A percentile compares a stretch with the other conserved stretches of the same genome.
Conservation (phyloP, 176 grass and related monocot species). For the Aegilops longissima region DNA sequence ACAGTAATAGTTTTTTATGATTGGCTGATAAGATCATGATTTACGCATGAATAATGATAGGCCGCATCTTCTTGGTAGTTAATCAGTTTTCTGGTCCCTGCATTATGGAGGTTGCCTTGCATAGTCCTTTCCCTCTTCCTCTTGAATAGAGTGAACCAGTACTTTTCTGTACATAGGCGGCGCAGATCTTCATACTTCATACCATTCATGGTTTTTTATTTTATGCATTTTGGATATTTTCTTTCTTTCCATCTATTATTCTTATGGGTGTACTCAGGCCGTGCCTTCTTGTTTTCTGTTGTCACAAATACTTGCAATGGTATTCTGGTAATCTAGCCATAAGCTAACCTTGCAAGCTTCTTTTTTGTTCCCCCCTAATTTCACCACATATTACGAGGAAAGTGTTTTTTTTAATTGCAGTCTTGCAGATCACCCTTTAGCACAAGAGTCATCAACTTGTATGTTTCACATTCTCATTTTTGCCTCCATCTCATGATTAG, state of each 20-base stretch:
- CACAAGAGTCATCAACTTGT: background rate
- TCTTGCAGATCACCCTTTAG: conserved; percentile 2
- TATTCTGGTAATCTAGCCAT: background rate
- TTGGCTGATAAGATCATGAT: conserved; percentile 12
- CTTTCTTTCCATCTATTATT: background rate
- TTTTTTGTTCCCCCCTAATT: background rate
- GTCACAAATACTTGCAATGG: background rate
- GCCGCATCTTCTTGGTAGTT: conserved; percentile 22
- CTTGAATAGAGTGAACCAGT: conserved; percentile 22
- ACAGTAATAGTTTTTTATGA: background rate
- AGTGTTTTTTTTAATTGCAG: background rate
- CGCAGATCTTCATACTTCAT: background rate
- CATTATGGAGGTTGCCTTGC: conserved; percentile 4
- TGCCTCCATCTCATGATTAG: conserved; percentile 26
- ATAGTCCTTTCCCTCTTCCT: conserved; percentile 8
- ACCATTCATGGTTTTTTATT: conserved; percentile 2
- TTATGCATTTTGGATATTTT: conserved; percentile 24
- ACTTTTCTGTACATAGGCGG: conserved; percentile 5
- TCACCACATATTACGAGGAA: background rate
- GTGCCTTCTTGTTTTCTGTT: conserved; percentile 8
- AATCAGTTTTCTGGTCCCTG: conserved; percentile 34
- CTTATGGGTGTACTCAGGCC: background rate
- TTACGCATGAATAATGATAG: conserved; percentile 12
- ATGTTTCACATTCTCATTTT: conserved; percentile 19
- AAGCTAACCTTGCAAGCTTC: background rate